These are phyloP conservation scores for Sporobolomyces phaffii DNA, from an alignment of 768 basidiomycete genomes.

Conservation along the genomic window DNA sequence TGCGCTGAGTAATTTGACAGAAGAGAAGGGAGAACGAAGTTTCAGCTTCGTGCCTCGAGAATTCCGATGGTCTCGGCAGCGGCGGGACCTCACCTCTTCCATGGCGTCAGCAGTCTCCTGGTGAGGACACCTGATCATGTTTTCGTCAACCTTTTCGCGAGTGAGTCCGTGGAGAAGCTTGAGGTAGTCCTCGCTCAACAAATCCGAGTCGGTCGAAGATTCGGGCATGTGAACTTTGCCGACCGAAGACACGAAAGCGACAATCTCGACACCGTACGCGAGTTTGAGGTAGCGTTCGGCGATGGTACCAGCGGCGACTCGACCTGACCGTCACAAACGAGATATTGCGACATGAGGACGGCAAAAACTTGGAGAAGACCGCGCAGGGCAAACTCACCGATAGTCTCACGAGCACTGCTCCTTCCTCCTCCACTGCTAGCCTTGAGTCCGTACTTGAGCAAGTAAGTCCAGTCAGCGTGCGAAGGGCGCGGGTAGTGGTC, in stretches of 20 bases:
- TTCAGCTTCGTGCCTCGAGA: neutral
- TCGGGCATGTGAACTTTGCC: conserved; percentile 80
- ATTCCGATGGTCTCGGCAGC: too few relatives aligned
- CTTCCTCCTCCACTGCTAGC: conserved; percentile 94
- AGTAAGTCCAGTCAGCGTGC: conserved; percentile 96
- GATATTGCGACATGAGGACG: neutral
- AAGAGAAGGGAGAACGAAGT: neutral
- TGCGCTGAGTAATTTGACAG: conserved; percentile 57
- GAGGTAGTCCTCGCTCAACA: conserved; percentile 74
- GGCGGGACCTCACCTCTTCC: conserved; percentile 61
- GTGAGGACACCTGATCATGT: conserved; percentile 84
- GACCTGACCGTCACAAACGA: conserved; percentile 53
- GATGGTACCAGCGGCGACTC: conserved; percentile 96
- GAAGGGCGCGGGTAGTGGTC: conserved; percentile 94
- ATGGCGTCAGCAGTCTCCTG: conserved; percentile 78
- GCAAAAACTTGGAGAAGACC: too few relatives aligned
- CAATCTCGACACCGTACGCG: conserved; percentile 84
- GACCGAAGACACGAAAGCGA: conserved; percentile 93
- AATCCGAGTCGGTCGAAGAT: conserved; percentile 55
- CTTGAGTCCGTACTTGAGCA: conserved; percentile 94
- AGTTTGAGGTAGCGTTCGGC: conserved; percentile 88
- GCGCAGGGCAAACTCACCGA: conserved; percentile 57
- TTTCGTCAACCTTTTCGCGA: conserved; percentile 79
- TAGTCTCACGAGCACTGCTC: conserved; percentile 91
- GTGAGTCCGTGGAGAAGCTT: conserved; percentile 70